Evolutionary conservation across 2,329 filamentous ascomycete genomes (phyloP), one percentile per base, ranked within the genome.

Genomic region (Graphilbum fragrans): DNA sequence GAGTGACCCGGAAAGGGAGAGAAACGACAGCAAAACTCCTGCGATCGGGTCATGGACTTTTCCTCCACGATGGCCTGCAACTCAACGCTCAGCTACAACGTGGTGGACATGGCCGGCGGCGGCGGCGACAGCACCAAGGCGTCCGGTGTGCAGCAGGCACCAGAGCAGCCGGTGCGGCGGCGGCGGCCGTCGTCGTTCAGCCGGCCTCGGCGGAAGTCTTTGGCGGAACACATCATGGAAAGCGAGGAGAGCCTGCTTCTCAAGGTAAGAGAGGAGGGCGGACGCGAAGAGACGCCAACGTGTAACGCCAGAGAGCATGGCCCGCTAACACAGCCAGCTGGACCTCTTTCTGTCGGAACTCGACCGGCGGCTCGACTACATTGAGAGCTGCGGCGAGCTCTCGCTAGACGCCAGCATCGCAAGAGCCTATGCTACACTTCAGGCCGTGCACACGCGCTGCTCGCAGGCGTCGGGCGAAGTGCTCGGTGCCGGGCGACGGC

Each of bases 401-500:
- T 82, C 82, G 47, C 72, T 93, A 51, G 92, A 98, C 58, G 72
- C 82, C 35, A 84, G 86, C 54, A 79, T 96, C 42, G 80, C 84
- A 35, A 77, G 85, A 50, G 86, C 90, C 18, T 94, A 94, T 61
- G 71, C 80, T 16, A 94, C 88, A 0, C 68, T 98, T 2, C 82
- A 90, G 54, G 80, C 86, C 8, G 88, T 98, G 21, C 80, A 88
- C 46, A 80, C 86, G 50, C 78, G 86, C 52, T 98, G 92, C 61
- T 86, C 86, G 32, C 79, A 88, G 49, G 87, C 90, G 18, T 93
- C 88, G 1, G 90, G 86, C 47, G 90, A 92, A 55, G 75, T 95
- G 37, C 77, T 96, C 50, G 92, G 87, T 43, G 85, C 84, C 31
- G 88, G 92, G 19, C 80, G 85, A 40, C 77, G 86, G 49, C 76